phyloP scores from a whole-genome alignment of 176 grass and related monocot genomes.

The Rhynchospora tenuis region DNA sequence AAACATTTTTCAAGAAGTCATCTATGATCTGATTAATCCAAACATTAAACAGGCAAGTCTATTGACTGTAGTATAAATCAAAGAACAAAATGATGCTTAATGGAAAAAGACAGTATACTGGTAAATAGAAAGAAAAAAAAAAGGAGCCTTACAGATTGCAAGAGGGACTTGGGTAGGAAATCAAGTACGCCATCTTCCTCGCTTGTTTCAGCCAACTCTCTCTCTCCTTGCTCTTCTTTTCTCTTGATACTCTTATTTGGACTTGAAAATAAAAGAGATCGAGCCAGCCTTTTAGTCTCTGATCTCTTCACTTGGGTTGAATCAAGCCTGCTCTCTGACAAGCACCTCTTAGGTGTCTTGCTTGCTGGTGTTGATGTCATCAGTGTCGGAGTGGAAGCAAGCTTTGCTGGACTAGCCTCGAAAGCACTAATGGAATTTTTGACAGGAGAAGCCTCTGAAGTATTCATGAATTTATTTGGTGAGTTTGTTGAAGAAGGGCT shows the following conservation, averaged over 20 bases:
- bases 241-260: conserved; percentile 39
- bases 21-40: neutral
- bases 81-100: neutral
- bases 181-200: conserved; percentile 33
- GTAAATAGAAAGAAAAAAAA: conserved; percentile 4
- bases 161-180: conserved; percentile 67
- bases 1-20: neutral
- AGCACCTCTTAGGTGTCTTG: conserved; percentile 44
- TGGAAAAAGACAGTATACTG: neutral
- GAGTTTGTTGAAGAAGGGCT: neutral
- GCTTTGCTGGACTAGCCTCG: conserved; percentile 58
- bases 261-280: conserved; percentile 65
- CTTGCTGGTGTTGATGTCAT: conserved; percentile 49
- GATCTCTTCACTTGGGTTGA: conserved; percentile 28
- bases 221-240: conserved; percentile 28
- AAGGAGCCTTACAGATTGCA: conserved; percentile 50
- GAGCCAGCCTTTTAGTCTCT: conserved; percentile 35
- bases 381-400: conserved; percentile 55
- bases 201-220: neutral
- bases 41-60: neutral
- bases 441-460: neutral
- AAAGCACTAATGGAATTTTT: neutral
- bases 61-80: neutral
- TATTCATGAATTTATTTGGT: neutral
- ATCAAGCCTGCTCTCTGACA: conserved; percentile 15